phyloP scores from a whole-genome alignment of 352 stramenopile genomes.

The Pythium myriotylum region DNA sequence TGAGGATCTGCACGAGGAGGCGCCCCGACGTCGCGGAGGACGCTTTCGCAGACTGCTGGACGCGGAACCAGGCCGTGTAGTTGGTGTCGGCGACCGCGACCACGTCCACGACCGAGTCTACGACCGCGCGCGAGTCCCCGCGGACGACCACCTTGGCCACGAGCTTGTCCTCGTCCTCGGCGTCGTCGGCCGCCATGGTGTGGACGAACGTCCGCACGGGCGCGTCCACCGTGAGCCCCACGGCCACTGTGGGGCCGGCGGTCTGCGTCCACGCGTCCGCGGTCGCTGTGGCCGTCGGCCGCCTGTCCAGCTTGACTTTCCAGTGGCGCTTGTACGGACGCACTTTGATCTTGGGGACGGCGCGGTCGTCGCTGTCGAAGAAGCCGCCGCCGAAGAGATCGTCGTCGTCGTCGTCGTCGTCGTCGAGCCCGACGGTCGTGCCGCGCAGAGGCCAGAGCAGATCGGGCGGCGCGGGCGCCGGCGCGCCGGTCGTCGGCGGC shows the following conservation, averaged over 20 bases:
- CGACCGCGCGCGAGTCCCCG: slow-evolving; percentile 12
- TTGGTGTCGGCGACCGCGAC: not conserved
- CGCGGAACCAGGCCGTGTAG: not conserved
- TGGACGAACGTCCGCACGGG: slow-evolving; percentile 16
- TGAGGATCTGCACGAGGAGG: slow-evolving; percentile 10
- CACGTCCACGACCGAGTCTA: slow-evolving; percentile 13
- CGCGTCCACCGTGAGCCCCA: slow-evolving; percentile 5
- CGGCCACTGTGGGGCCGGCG: not conserved
- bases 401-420: slow-evolving; percentile 16
- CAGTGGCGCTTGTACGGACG: slow-evolving; percentile 8
- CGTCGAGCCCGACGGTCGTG: not conserved
- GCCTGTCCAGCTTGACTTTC: slow-evolving; percentile 7
- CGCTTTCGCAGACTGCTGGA: not conserved
- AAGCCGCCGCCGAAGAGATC: slow-evolving; percentile 22
- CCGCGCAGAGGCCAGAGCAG: not conserved
- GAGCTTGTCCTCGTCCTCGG: not conserved
- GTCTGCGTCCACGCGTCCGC: not conserved
- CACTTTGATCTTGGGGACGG: not conserved
- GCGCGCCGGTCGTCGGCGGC: not conserved
- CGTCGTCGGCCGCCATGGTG: not conserved
- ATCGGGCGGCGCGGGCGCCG: not conserved
- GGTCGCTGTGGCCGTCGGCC: not conserved
- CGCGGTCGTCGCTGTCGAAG: slow-evolving; percentile 12
- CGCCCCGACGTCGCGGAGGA: not conserved
- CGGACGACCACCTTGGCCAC: slow-evolving; percentile 18